These are phyloP conservation scores for Salvia splendens DNA, from an alignment of 257 asterid genomes.

Conservation along the genomic window DNA sequence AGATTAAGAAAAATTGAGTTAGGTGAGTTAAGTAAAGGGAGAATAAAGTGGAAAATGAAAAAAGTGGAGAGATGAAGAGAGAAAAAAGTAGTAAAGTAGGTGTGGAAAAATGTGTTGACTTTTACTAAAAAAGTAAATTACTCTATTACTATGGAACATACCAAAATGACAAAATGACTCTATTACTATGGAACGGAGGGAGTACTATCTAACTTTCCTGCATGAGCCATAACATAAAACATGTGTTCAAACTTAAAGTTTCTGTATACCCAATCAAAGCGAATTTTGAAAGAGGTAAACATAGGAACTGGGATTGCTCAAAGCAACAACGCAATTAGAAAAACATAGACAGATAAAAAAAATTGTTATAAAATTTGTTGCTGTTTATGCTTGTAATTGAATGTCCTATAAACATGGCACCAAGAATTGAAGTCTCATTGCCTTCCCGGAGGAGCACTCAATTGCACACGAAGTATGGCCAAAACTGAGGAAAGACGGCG, in stretches of 20 bases:
- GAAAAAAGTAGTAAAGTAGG: no score
- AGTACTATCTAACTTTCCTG: neutral
- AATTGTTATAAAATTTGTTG: neutral
- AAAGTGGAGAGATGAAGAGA: no score
- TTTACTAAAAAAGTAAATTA: no score
- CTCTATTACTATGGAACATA: no score
- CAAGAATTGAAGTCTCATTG: neutral
- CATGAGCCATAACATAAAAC: neutral
- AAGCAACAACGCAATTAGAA: neutral
- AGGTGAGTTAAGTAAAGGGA: no score
- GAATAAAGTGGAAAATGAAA: no score
- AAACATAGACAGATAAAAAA: neutral
- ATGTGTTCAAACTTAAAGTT: neutral
- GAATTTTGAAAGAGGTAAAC: neutral
- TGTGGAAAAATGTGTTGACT: no score
- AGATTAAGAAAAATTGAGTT: no score
- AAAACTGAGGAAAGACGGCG: neutral
- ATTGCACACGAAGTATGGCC: neutral
- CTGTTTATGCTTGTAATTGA: neutral
- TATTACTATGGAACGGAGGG: no score
- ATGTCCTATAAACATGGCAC: neutral
- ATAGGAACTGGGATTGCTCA: slow-evolving; percentile 3
- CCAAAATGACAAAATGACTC: no score
- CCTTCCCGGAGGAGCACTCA: neutral
- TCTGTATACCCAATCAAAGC: neutral